These are phyloP conservation scores for Helichrysum umbraculigerum DNA, from an alignment of 129 eudicot species.

Conservation along the genomic window DNA sequence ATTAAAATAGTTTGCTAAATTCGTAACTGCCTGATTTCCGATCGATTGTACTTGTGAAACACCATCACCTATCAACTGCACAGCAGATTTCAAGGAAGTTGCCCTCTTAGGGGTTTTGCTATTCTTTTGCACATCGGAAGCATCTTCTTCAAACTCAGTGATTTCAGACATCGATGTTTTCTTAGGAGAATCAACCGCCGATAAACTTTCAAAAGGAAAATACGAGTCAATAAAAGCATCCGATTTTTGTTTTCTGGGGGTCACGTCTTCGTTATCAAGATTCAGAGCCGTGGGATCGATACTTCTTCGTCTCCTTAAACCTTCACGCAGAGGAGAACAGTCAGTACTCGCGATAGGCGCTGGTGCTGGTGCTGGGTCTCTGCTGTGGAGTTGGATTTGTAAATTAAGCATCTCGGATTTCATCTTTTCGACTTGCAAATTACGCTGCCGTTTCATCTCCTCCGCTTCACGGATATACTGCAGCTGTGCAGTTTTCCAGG, in stretches of 20 bases:
- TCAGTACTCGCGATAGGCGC: slow-evolving; percentile 17
- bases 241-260: slow-evolving; percentile 34
- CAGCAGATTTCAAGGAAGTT: slow-evolving; percentile 44
- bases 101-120: slow-evolving; percentile 23
- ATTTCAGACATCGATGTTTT: slow-evolving; percentile 41
- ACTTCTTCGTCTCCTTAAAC: slow-evolving; percentile 41
- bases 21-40: slow-evolving; percentile 48
- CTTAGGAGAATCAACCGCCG: slow-evolving; percentile 31
- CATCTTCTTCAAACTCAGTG: slow-evolving; percentile 44
- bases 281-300: slow-evolving; percentile 12
- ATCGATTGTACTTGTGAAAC: slow-evolving; percentile 50
- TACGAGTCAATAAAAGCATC: slow-evolving; percentile 39
- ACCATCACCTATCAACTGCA: slow-evolving; percentile 49
- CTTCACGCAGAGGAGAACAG: slow-evolving; percentile 40
- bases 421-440: slow-evolving; percentile 59
- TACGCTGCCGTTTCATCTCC: slow-evolving; percentile 47
- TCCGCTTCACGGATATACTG: slow-evolving; percentile 58
- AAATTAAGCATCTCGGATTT: slow-evolving; percentile 60
- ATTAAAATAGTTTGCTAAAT: slow-evolving; percentile 49
- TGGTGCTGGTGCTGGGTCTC: slow-evolving; percentile 26
- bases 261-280: slow-evolving; percentile 28
- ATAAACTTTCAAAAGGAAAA: slow-evolving; percentile 43
- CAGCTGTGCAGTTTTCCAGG: slow-evolving; percentile 58
- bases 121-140: slow-evolving; percentile 5
- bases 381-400: slow-evolving; percentile 53